phyloP scores from a whole-genome alignment of 2,329 filamentous ascomycete species.

The Penicillium hordei region DNA sequence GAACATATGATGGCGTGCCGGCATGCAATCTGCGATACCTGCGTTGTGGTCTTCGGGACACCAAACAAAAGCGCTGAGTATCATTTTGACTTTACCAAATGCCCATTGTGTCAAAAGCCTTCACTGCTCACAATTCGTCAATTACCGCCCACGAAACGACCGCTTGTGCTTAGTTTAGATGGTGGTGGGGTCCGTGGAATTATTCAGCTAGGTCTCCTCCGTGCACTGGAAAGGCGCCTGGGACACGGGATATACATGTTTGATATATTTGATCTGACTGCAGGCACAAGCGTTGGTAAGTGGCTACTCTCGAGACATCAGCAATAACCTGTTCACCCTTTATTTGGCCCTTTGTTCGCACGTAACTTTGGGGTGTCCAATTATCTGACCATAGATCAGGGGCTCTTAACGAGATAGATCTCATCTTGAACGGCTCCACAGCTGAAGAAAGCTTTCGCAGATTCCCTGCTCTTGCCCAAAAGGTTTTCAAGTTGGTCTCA shows the following conservation, averaged over 20 bases:
- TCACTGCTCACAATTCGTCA: conserved; percentile 6
- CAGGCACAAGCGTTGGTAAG: conserved; percentile 22
- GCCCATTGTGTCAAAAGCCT: conserved; percentile 7
- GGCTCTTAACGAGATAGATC: too few relatives aligned
- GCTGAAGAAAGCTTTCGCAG: too few relatives aligned
- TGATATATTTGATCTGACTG: conserved; percentile 10
- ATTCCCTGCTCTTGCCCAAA: too few relatives aligned
- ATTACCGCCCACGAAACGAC: conserved; percentile 20
- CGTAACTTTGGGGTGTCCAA: too few relatives aligned
- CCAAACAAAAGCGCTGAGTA: conserved; percentile 7
- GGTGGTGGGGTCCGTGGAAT: conserved; percentile 21
- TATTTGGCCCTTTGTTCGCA: too few relatives aligned
- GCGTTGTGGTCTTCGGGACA: conserved; percentile 4
- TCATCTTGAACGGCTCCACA: too few relatives aligned
- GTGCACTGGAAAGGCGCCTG: conserved; percentile 14
- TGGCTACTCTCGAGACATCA: too few relatives aligned
- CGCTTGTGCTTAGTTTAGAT: conserved; percentile 19
- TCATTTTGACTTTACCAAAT: conserved; percentile 7
- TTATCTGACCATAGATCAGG: neutral
- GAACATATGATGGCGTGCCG: neutral
- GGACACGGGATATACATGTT: conserved; percentile 1
- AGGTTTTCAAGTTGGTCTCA: too few relatives aligned
- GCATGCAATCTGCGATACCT: conserved; percentile 21
- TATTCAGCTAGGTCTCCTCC: conserved; percentile 16
- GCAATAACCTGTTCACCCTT: too few relatives aligned